Conservation (phyloP, 176 grass and related monocot genomes). For the Elymus sibiricus region DNA sequence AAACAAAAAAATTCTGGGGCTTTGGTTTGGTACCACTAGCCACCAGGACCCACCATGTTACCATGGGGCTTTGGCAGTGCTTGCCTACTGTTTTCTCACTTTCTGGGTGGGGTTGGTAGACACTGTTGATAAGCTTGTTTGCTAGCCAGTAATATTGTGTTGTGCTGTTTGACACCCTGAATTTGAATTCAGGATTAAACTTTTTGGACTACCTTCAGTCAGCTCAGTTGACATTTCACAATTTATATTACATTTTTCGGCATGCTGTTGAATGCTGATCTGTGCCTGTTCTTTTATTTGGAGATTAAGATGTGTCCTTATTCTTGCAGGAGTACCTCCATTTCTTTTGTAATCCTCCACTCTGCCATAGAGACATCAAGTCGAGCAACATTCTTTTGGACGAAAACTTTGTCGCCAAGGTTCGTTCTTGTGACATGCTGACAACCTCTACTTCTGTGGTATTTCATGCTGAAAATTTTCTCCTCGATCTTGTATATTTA, state of each 20-base stretch:
- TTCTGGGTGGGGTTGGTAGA: background rate
- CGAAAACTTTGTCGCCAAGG: constrained; percentile 93
- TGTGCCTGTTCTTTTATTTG: background rate
- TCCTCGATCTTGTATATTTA: constrained; percentile 15
- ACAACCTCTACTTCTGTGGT: background rate
- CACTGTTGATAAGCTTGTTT: background rate
- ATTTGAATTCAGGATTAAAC: background rate
- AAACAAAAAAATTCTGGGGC: background rate
- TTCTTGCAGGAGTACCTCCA: constrained; percentile 90
- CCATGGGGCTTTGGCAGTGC: background rate
- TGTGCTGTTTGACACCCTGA: background rate
- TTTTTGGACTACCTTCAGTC: background rate
- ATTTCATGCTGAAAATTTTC: background rate
- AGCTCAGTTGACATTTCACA: background rate
- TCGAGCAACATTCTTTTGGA: constrained; percentile 98
- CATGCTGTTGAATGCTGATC: background rate
- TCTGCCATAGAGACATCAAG: constrained; percentile 96
- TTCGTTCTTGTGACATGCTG: background rate
- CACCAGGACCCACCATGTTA: background rate
- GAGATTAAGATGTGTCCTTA: background rate
- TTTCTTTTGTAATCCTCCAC: constrained; percentile 97
- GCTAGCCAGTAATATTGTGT: background rate
- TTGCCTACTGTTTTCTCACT: background rate
- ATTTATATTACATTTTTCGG: background rate
- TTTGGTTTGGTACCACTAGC: background rate